Evolutionary conservation across 257 asterid genomes (phyloP).

Genomic region (Solanum gracilifrons): DNA sequence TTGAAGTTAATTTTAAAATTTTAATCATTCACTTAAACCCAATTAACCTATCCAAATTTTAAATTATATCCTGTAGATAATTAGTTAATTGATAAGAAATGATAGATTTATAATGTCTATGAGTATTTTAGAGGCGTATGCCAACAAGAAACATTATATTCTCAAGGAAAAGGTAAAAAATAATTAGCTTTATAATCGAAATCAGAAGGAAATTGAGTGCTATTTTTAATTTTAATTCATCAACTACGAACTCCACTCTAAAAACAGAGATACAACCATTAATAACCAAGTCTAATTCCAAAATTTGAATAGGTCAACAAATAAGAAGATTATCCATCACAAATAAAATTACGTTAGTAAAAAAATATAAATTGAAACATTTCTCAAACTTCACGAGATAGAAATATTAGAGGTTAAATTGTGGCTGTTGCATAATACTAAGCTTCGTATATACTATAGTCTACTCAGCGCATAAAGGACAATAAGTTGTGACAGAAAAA

Average conservation of each 20-base stretch:
- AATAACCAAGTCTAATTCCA: no score
- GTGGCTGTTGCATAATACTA: no score
- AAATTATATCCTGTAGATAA: neutral
- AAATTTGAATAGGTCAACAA: neutral
- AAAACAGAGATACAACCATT: no score
- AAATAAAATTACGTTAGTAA: neutral
- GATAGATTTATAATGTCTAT: neutral
- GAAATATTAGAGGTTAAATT: no score
- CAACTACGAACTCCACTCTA: neutral
- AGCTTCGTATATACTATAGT: neutral
- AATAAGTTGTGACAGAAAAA: neutral
- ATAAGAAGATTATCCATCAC: no score
- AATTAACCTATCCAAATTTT: neutral
- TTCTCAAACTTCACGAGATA: neutral
- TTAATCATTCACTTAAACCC: neutral
- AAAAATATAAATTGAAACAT: no score
- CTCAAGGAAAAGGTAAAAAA: neutral
- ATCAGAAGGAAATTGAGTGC: neutral
- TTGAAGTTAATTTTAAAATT: neutral
- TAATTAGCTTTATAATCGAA: neutral
- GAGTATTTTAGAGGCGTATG: neutral
- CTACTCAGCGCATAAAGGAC: neutral
- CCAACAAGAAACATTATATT: no score
- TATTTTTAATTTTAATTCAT: no score
- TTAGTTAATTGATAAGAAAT: neutral